These are phyloP conservation scores for Lepidium africanum DNA, from an alignment of 345 rosid genomes.

Conservation along the genomic window DNA sequence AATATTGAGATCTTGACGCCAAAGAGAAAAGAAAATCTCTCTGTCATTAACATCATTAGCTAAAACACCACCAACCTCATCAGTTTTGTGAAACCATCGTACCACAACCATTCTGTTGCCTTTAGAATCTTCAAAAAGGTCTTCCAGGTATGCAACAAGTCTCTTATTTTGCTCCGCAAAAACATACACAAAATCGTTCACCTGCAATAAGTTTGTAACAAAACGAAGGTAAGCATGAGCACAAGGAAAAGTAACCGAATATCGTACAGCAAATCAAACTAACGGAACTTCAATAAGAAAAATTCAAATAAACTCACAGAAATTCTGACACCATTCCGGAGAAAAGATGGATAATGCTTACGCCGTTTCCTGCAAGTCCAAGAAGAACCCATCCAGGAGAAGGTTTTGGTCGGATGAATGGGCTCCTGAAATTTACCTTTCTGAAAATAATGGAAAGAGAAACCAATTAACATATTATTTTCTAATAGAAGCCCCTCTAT, in stretches of 20 bases:
- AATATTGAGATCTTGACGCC: conserved; percentile 80
- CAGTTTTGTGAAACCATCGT: conserved; percentile 91
- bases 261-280: neutral
- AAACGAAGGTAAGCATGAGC: neutral
- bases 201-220: conserved; percentile 35
- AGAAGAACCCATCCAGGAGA: conserved; percentile 60
- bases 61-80: conserved; percentile 69
- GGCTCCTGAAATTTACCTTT: conserved; percentile 26
- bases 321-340: conserved; percentile 51
- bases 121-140: conserved; percentile 68
- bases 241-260: neutral
- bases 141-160: conserved; percentile 75
- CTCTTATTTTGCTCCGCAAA: conserved; percentile 63
- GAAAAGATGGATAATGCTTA: conserved; percentile 58
- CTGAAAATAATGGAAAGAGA: conserved; percentile 12
- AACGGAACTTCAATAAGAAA: neutral
- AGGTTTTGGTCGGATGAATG: conserved; percentile 17
- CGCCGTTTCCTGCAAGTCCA: conserved; percentile 54
- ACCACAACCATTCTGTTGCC: conserved; percentile 69
- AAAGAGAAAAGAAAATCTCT: conserved; percentile 81
- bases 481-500: neutral
- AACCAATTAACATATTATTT: neutral
- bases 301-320: conserved; percentile 42
- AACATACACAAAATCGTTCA: conserved; percentile 64
- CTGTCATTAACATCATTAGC: conserved; percentile 52